Evolutionary conservation across 2,329 filamentous ascomycete genomes (phyloP), one percentile per base, ranked within the genome.

Genomic region (Helotiales sp.): DNA sequence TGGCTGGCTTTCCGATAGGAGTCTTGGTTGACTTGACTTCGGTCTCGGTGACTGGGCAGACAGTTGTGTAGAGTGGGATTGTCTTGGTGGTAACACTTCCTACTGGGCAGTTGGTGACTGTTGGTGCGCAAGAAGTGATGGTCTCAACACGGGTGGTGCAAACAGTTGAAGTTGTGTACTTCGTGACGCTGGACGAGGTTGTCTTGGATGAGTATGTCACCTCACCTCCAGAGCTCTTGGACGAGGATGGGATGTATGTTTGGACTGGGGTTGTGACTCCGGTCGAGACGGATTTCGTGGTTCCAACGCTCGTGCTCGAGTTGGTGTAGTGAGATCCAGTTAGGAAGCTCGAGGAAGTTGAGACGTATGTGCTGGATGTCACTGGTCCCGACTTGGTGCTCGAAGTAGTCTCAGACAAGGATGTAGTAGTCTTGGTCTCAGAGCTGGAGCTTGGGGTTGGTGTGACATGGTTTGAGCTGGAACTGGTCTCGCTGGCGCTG

Each of bases 41-140:
- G 13, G 54, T 57, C 30, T 57, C 77, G 37, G 76, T 74, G 8
- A 79, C 77, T 15, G 79, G 79, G 74, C 78, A 80, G 59, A 80
- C 72, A 17, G 76, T 78, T 17, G 78, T 80, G 62, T 77, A 79
- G 32, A 79, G 68, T 37, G 78, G 74, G 43, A 80, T 73, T 49
- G 78, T 76, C 72, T 79, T 75, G 20, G 79, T 80, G 40, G 78
- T 75, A 5, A 77, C 72, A 37, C 52, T 61, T 13, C 70, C 70
- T 7, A 68, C 82, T 30, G 85, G 85, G 81, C 86, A 89, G 79
- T 86, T 78, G 47, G 81, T 80, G 32, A 84, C 77, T 65, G 79
- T 78, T 43, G 81, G 72, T 5, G 77, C 81, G 71, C 84, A 85
- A 70, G 80, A 82, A 62, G 82, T 86, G 76, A 87, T 79, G 62